phyloP scores from a whole-genome alignment of 2,329 filamentous ascomycete genomes.

The Aspergillus sp. region DNA sequence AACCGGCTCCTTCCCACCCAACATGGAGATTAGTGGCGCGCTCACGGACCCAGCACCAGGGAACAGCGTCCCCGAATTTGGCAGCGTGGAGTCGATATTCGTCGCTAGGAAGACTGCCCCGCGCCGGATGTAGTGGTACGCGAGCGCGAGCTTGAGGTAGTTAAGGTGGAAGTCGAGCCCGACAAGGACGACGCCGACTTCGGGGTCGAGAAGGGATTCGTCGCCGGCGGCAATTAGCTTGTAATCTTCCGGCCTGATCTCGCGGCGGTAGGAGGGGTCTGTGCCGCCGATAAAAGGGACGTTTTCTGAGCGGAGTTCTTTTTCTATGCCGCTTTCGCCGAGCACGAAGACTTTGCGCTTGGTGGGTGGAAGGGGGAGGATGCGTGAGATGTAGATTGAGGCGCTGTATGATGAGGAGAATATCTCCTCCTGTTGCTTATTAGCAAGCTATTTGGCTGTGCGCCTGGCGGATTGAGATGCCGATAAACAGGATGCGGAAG shows the following conservation, averaged over 20 bases:
- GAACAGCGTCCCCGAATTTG: slow-evolving; percentile 80
- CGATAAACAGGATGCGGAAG: no score
- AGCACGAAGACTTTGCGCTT: slow-evolving; percentile 95
- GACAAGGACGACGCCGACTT: slow-evolving; percentile 86
- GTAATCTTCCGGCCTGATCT: slow-evolving; percentile 82
- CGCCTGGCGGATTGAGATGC: no score
- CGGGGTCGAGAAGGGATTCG: slow-evolving; percentile 75
- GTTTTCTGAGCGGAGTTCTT: slow-evolving; percentile 79
- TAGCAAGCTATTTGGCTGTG: background rate
- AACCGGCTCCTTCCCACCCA: slow-evolving; percentile 67
- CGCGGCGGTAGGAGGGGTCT: slow-evolving; percentile 74
- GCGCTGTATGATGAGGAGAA: slow-evolving; percentile 96
- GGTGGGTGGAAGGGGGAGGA: slow-evolving; percentile 75
- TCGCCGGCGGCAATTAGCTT: slow-evolving; percentile 71
- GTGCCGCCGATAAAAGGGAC: slow-evolving; percentile 85
- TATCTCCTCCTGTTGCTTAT: slow-evolving; percentile 73
- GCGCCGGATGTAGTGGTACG: slow-evolving; percentile 78
- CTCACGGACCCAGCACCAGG: slow-evolving; percentile 86
- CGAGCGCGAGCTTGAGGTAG: slow-evolving; percentile 87
- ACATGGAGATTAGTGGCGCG: slow-evolving; percentile 76
- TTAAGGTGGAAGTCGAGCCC: slow-evolving; percentile 95
- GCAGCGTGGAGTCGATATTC: slow-evolving; percentile 89
- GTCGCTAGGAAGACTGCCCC: slow-evolving; percentile 90
- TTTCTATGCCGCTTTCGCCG: slow-evolving; percentile 88
- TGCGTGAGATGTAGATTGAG: slow-evolving; percentile 92